Percentiles rank a stretch among this genome's conserved stretches.
Evolutionary conservation across 164 flowering plant species (phyloP).

Genomic region (Vitis vinifera): DNA sequence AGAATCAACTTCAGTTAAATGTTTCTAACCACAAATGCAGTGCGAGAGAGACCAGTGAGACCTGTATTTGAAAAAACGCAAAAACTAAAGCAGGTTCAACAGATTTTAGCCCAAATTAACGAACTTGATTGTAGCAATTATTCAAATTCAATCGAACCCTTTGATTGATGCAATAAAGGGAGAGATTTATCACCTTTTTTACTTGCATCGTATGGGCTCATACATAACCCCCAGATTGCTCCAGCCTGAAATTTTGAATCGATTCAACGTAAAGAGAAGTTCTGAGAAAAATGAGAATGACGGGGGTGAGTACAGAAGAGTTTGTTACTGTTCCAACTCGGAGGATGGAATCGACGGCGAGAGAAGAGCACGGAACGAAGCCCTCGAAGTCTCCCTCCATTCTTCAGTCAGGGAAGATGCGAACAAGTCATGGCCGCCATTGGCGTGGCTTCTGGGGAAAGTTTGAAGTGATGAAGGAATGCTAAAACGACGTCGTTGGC

Average conservation of each 20-base stretch:
- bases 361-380: constrained; percentile 66
- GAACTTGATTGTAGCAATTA: no score
- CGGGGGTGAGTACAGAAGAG: no score
- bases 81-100: background rate
- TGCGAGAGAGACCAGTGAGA: constrained; percentile 47
- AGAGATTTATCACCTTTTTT: constrained; percentile 38
- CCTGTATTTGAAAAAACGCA: constrained; percentile 30
- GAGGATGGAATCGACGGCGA: constrained; percentile 56
- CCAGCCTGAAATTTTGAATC: constrained; percentile 56
- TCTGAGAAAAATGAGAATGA: no score
- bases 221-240: constrained; percentile 64
- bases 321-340: constrained; percentile 57
- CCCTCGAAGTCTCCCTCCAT: constrained; percentile 47
- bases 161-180: background rate
- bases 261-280: no score
- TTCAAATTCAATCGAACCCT: no score
- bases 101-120: background rate
- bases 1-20: background rate
- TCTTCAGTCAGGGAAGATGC: background rate
- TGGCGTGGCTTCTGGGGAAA: no score
- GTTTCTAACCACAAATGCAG: constrained; percentile 51
- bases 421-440: no score
- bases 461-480: no score
- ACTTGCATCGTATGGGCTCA: constrained; percentile 55
- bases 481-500: no score